Base-by-base conservation (phyloP, 352 stramenopile species). In the Pythium volutum region DNA sequence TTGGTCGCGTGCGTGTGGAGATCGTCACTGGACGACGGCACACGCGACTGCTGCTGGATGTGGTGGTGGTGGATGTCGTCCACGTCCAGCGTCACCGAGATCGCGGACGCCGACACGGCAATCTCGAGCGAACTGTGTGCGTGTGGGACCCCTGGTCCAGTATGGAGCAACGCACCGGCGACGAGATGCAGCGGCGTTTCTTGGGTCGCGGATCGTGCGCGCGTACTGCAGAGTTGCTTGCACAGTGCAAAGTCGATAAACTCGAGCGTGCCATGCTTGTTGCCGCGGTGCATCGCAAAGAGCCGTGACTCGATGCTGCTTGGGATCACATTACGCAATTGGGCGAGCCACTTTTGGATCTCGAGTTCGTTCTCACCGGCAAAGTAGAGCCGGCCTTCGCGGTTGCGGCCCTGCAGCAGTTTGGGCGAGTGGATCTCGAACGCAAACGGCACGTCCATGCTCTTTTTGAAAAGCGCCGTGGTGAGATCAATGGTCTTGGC, bases 401-500 rank as follows among this genome's bases (percentile, higher is more conserved):
- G 86, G 65, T 97, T 97, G 38, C 75, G 75, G 4, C 86, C 80
- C 25, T 72, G 49, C 5, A 97, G 70, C 15, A 97, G 74, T 62
- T 92, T 71, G 8, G 88, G 87, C n/a, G 87, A 96, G 67, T 97
- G 88, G 34, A 97, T 73, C 66, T 97, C 89, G 45, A 97, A 98
- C 4, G 83, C 65, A 53, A 89, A 91, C 20, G 81, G 69, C n/a
- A 87, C 69, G 34, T 93, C 79, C 46, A 87, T 73, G 62, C 78
- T 89, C 54, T 90, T 92, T 66, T 93, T 91, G 60, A 91, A 83
- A 15, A 94, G 53, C 33, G 85, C 81, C 4, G 71, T 72, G 20
- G 66, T 73, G 45, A 94, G 55, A 34, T 91, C 81, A 22, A 94
- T 84, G 14, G 65, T 62, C 48, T 84, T 83, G 12, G 76, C 73